Conservation (phyloP, 441 rosid species). For the Biscutella auriculata region DNA sequence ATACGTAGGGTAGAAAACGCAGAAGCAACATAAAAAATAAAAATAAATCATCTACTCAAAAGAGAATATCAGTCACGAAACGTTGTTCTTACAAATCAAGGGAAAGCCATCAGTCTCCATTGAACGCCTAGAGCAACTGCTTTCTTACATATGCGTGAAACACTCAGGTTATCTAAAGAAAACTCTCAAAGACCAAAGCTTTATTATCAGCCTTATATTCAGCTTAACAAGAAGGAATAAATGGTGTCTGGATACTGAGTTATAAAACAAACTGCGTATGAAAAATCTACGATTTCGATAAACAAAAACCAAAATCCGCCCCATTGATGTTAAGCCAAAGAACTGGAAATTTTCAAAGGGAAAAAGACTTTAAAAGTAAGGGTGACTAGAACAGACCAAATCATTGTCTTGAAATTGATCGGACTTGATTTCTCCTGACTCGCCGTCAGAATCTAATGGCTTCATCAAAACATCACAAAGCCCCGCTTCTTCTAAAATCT, state of each 20-base stretch:
- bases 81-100: conserved; percentile 87
- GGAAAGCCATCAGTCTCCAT: conserved; percentile 70
- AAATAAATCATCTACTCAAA: conserved; percentile 14
- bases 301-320: conserved; percentile 11
- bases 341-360: no score
- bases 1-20: not conserved
- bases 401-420: conserved; percentile 23
- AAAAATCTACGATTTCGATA: no score
- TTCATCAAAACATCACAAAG: conserved; percentile 5
- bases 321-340: no score
- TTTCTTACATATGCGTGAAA: conserved; percentile 53
- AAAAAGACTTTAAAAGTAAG: conserved; percentile 6
- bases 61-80: no score
- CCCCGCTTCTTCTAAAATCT: conserved; percentile 72
- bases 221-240: no score
- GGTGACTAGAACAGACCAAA: conserved; percentile 64
- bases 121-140: conserved; percentile 65
- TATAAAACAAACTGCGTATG: not conserved
- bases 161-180: conserved; percentile 46
- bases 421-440: conserved; percentile 24
- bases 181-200: conserved; percentile 39
- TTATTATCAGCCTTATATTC: conserved; percentile 22
- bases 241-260: conserved; percentile 33
- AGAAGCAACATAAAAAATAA: conserved; percentile 5
- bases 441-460: conserved; percentile 21